Evolutionary conservation across 75 land plant genomes (phyloP).

Genomic region (Gnetum montanum): DNA sequence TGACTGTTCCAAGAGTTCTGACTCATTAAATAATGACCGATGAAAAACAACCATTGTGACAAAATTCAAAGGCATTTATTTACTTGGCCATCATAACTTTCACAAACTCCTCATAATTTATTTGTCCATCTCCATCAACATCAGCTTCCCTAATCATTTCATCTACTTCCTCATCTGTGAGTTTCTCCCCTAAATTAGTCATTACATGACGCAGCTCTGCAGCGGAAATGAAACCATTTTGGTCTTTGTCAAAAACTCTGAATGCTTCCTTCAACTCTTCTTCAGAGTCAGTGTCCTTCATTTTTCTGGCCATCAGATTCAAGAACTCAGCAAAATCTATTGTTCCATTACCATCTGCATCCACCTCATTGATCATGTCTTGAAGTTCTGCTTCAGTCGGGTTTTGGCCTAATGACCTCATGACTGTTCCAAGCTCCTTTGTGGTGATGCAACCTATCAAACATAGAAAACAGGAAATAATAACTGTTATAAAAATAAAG

Average conservation of each 20-base stretch:
- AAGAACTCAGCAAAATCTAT: slow-evolving; percentile 59
- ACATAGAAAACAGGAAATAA: not conserved
- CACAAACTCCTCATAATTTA: slow-evolving; percentile 64
- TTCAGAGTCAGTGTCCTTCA: slow-evolving; percentile 73
- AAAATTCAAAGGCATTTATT: too few relatives aligned
- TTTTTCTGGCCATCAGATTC: slow-evolving; percentile 59
- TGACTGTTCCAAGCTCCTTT: slow-evolving; percentile 59
- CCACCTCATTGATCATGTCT: slow-evolving; percentile 63
- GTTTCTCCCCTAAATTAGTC: slow-evolving; percentile 81
- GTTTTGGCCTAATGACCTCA: slow-evolving; percentile 58
- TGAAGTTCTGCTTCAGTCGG: slow-evolving; percentile 66
- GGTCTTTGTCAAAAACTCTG: slow-evolving; percentile 82
- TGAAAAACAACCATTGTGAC: not conserved
- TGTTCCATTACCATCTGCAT: slow-evolving; percentile 69
- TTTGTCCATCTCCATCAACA: slow-evolving; percentile 66
- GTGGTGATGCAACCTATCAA: slow-evolving; percentile 44
- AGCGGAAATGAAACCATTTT: slow-evolving; percentile 83
- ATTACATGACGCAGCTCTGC: slow-evolving; percentile 78
- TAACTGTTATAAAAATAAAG: too few relatives aligned
- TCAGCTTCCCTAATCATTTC: slow-evolving; percentile 74
- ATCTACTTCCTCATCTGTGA: slow-evolving; percentile 76
- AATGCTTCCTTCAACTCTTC: slow-evolving; percentile 78
- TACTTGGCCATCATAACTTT: slow-evolving; percentile 72
- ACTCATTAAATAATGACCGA: too few relatives aligned
- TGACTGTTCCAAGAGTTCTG: too few relatives aligned